Conservation (phyloP, 192 early-diverging fungal genomes). For the Umbelopsis vinacea region DNA sequence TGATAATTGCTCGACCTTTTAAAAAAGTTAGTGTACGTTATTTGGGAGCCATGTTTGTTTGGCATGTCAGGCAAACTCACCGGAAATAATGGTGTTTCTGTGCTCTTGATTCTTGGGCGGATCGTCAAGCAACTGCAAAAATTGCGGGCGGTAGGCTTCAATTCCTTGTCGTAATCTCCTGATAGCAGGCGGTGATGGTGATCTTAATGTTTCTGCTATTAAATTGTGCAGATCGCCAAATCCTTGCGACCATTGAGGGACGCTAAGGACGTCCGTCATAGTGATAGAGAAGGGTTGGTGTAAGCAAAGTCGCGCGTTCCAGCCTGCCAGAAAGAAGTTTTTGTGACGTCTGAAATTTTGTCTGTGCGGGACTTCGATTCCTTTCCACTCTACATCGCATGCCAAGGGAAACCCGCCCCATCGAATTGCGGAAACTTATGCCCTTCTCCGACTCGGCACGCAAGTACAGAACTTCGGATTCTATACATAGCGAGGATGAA, state of each 20-base stretch:
- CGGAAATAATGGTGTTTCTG: slow-evolving; percentile 27
- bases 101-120: slow-evolving; percentile 28
- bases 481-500: slow-evolving; percentile 34
- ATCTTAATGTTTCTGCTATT: slow-evolving; percentile 13
- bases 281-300: not conserved
- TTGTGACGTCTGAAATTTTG: slow-evolving; percentile 25
- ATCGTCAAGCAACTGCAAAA: slow-evolving; percentile 31
- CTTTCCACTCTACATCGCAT: slow-evolving; percentile 18
- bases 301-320: slow-evolving; percentile 1
- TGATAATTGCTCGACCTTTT: slow-evolving; percentile 57
- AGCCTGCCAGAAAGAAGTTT: slow-evolving; percentile 11
- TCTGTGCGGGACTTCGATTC: not conserved
- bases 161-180: slow-evolving; percentile 14
- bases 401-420: slow-evolving; percentile 30
- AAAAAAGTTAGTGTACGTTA: slow-evolving; percentile 7
- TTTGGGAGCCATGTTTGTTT: not conserved
- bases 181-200: not conserved
- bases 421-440: slow-evolving; percentile 32
- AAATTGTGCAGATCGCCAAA: slow-evolving; percentile 12
- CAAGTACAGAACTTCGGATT: slow-evolving; percentile 29
- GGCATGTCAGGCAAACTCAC: slow-evolving; percentile 20
- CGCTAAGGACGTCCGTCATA: slow-evolving; percentile 12
- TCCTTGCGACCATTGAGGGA: slow-evolving; percentile 19
- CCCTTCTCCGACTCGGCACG: slow-evolving; percentile 22
- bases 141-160: slow-evolving; percentile 1